These are phyloP conservation scores for Bonia amplexicaulis DNA, from an alignment of 176 grass and related monocot genomes.

Conservation along the genomic window DNA sequence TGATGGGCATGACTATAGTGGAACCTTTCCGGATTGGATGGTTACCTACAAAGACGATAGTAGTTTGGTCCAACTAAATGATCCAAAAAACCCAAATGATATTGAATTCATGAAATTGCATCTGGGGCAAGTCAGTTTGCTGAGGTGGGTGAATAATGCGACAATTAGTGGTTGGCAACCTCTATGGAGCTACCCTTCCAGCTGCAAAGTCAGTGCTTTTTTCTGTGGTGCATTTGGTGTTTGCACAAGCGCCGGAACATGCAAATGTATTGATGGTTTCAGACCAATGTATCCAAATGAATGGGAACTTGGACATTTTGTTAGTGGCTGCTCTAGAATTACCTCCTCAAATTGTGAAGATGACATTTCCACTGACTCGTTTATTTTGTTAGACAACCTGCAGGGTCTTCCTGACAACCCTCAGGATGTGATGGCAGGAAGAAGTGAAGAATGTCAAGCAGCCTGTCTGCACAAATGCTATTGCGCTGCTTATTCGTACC, in stretches of 20 bases:
- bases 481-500: conserved; percentile 36
- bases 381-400: conserved; percentile 21
- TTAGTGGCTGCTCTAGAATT: conserved; percentile 29
- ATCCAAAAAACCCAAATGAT: background rate
- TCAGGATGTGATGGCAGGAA: conserved; percentile 14
- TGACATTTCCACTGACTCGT: background rate
- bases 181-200: background rate
- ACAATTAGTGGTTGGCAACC: background rate
- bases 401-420: conserved; percentile 21
- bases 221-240: conserved; percentile 1
- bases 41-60: background rate
- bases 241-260: background rate
- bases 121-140: conserved; percentile 3
- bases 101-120: conserved; percentile 4
- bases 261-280: conserved; percentile 26
- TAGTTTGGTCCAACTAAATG: background rate
- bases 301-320: conserved; percentile 7
- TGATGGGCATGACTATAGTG: background rate
- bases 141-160: background rate
- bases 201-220: conserved; percentile 14
- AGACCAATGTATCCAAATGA: background rate
- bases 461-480: conserved; percentile 33
- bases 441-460: conserved; percentile 21
- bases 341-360: background rate
- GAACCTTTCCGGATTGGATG: background rate